A percentile compares a stretch with the other conserved stretches of the same genome.
These are phyloP conservation scores for Talaromyces islandicus DNA, from an alignment of 2,329 filamentous ascomycete genomes.

Conservation along the genomic window DNA sequence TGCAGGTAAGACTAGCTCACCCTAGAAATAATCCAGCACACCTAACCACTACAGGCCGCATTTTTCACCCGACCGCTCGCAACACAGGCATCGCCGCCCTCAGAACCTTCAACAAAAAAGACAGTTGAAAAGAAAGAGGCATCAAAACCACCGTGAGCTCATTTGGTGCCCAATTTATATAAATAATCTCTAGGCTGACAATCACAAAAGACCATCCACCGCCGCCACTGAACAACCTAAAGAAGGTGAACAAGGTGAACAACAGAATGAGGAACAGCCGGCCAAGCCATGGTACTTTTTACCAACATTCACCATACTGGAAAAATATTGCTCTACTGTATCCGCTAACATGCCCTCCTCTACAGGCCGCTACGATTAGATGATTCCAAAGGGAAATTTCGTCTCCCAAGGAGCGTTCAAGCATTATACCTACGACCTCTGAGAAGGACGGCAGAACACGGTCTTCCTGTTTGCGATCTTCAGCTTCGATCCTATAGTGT, in stretches of 20 bases:
- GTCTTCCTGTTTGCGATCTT: slow-evolving; percentile 80
- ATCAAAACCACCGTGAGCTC: background rate
- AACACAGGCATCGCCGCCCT: slow-evolving; percentile 2
- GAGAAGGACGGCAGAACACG: slow-evolving; percentile 65
- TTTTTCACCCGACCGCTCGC: slow-evolving; percentile 7
- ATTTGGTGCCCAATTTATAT: background rate
- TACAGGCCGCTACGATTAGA: slow-evolving; percentile 32
- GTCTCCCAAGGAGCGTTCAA: slow-evolving; percentile 73
- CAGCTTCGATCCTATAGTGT: slow-evolving; percentile 88
- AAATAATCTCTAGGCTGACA: background rate
- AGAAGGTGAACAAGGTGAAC: background rate
- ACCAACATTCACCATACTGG: background rate
- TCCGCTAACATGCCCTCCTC: slow-evolving; percentile 1
- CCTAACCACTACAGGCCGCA: slow-evolving; percentile 5
- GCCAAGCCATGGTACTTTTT: slow-evolving; percentile 10
- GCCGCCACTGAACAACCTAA: background rate
- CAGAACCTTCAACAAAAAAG: background rate
- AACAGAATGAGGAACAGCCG: background rate
- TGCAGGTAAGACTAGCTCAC: slow-evolving; percentile 1
- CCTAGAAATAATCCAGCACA: background rate
- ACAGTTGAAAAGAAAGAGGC: background rate
- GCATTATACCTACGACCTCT: slow-evolving; percentile 81
- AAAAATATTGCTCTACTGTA: background rate
- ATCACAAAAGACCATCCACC: background rate
- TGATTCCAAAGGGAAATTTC: slow-evolving; percentile 34